Base-by-base conservation (phyloP, 2,329 filamentous ascomycete genomes). In the Aspergillus costaricaensis region DNA sequence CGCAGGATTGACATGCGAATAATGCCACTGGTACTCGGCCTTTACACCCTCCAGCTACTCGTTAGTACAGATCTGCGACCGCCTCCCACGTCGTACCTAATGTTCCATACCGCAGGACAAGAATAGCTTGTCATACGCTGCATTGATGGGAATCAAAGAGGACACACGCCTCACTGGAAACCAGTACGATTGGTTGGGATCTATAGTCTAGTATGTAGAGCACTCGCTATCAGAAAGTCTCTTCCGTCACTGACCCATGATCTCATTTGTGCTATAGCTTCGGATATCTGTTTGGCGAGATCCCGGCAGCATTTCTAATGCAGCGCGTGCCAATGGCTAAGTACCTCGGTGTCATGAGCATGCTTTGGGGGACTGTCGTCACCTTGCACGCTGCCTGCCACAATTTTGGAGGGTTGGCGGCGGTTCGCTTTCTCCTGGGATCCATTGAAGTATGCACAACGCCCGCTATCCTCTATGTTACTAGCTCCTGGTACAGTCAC, bases 301-400 rank as follows among this genome's bases (percentile, higher is more conserved):
- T 58, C 25, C 56, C 56, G n/a, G 48, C 56, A 3, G 47, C 56
- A 8, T 54, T 30, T 47, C 56, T 58, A 12, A 58, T 58, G 56
- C 56, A 58, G 21, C 48, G 56, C 39, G 19, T 58, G 6, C 32
- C 48, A 9, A 23, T 58, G 5, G 10, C 38, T 38, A 53, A 58
- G 21, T 58, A 53, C 19, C 15, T 58, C n/a, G n/a, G 32, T 25
- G 21, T 25, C 15, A 58, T 58, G 48, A 47, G 49, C 38, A 49
- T 58, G 48, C 4, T 58, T n/a, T 58, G 56, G 56, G 56, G 56
- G 8, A n/a, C n/a, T n/a, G 15, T 38, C 4, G 54, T 56, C 8
- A 41, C 54, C 8, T 19, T 56, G 39, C 55, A 57, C 23, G 55
- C 55, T 7, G 55, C 43, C 3, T 57, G 55, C 30, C 47, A 52